Conservation (phyloP, 2,329 filamentous ascomycete species). For the Cladophialophora immunda region DNA sequence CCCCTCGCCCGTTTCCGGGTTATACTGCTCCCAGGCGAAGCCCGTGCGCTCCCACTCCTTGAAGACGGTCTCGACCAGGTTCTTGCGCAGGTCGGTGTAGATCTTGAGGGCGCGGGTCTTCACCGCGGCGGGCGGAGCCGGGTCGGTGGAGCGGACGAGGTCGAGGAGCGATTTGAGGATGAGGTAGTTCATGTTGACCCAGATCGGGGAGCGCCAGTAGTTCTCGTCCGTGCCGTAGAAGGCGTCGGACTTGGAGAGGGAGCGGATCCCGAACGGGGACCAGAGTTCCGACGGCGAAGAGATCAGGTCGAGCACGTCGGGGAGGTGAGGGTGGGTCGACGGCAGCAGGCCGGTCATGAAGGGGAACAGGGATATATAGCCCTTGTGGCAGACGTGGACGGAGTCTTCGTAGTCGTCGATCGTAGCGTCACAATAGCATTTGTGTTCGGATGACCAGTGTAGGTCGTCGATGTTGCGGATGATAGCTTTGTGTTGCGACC, state of each 20-base stretch:
- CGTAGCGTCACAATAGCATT: slow-evolving; percentile 92
- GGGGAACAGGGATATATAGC: slow-evolving; percentile 92
- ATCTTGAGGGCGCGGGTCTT: slow-evolving; percentile 69
- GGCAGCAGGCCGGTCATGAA: slow-evolving; percentile 85
- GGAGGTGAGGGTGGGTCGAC: slow-evolving; percentile 76
- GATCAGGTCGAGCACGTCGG: slow-evolving; percentile 78
- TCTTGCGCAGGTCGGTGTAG: slow-evolving; percentile 79
- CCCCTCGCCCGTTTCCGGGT: slow-evolving; percentile 89
- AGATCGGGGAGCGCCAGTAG: slow-evolving; percentile 94
- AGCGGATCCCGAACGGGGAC: slow-evolving; percentile 86
- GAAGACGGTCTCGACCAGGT: slow-evolving; percentile 89
- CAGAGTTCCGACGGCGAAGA: slow-evolving; percentile 86
- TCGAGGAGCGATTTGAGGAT: slow-evolving; percentile 80
- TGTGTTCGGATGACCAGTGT: slow-evolving; percentile 84
- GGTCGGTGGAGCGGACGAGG: slow-evolving; percentile 51
- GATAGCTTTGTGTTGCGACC: slow-evolving; percentile 77
- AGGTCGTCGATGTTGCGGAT: slow-evolving; percentile 87
- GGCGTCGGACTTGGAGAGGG: slow-evolving; percentile 81
- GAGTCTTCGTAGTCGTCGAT: slow-evolving; percentile 96
- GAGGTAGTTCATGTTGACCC: slow-evolving; percentile 97
- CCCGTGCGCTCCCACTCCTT: slow-evolving; percentile 88
- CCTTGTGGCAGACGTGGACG: slow-evolving; percentile 90
- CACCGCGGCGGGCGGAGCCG: slow-evolving; percentile 32
- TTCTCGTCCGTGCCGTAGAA: slow-evolving; percentile 93
- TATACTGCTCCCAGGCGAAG: slow-evolving; percentile 99